Percentiles rank a stretch among this genome's conserved stretches.
These are phyloP conservation scores for Pharnaceum exiguum DNA, from an alignment of 148 eudicot genomes.

Conservation along the genomic window DNA sequence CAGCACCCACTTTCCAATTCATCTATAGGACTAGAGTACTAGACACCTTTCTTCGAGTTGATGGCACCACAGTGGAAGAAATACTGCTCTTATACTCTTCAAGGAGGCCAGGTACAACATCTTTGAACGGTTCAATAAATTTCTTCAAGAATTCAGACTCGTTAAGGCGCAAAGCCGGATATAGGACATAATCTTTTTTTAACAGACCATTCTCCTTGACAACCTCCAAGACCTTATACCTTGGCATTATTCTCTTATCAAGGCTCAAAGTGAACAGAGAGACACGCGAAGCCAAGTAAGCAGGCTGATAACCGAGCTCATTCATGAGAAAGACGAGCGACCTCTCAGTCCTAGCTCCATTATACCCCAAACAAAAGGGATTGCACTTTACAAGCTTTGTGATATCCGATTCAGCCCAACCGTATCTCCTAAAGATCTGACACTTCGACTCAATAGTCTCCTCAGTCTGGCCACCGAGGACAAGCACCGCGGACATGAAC, in stretches of 20 bases:
- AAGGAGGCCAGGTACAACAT: no score
- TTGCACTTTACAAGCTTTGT: not conserved
- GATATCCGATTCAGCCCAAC: constrained; percentile 25
- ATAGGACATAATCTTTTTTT: not conserved
- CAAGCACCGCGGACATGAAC: constrained; percentile 25
- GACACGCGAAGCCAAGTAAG: constrained; percentile 7
- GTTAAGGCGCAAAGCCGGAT: not conserved
- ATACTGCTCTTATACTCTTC: no score
- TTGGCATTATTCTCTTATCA: constrained; percentile 33
- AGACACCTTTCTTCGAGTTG: no score
- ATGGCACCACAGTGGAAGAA: no score
- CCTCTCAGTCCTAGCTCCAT: constrained; percentile 17
- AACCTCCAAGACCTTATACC: constrained; percentile 17
- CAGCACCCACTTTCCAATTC: no score
- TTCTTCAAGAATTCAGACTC: no score
- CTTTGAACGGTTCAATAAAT: no score
- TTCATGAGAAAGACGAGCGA: constrained; percentile 26
- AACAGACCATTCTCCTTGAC: constrained; percentile 25
- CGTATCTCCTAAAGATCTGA: constrained; percentile 21
- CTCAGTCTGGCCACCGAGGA: constrained; percentile 1
- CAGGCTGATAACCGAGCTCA: constrained; percentile 26
- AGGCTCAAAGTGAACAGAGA: constrained; percentile 15
- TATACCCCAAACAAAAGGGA: constrained; percentile 10
- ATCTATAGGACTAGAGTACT: no score
- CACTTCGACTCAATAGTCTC: constrained; percentile 15